These are phyloP conservation scores for Nakazawaea ishiwadae DNA, from an alignment of 805 yeast species.

Conservation along the genomic window DNA sequence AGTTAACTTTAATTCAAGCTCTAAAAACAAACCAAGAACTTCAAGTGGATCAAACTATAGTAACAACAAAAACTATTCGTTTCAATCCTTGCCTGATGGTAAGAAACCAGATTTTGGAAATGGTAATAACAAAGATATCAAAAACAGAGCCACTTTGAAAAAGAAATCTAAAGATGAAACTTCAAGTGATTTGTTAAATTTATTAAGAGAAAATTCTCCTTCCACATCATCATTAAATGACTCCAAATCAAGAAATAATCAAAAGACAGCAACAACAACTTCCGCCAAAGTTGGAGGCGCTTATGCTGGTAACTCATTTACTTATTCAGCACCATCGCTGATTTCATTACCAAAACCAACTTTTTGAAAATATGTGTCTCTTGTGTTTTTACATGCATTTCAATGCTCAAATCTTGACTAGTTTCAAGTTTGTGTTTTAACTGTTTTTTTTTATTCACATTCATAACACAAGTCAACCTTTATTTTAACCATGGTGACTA, in stretches of 20 bases:
- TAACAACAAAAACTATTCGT: conserved; percentile 1
- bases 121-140: conserved; percentile 1
- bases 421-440: too few species aligned
- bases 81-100: conserved; percentile 10
- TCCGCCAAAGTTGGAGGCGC: conserved; percentile 1
- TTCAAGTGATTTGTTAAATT: conserved; percentile 6
- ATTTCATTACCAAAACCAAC: conserved; percentile 16
- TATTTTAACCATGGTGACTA: too few species aligned
- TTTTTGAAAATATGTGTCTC: conserved; percentile 6
- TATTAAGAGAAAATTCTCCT: conserved; percentile 5
- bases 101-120: conserved; percentile 13
- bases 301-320: conserved; percentile 15
- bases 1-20: too few species aligned
- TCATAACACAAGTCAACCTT: too few species aligned
- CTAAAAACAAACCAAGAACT: neutral
- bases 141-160: conserved; percentile 3
- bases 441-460: neutral
- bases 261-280: neutral
- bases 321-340: conserved; percentile 13
- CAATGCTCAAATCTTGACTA: too few species aligned
- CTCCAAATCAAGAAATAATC: neutral
- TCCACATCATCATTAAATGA: neutral
- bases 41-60: neutral
- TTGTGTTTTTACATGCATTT: neutral
- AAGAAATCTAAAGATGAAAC: conserved; percentile 6